Conservation (phyloP, 345 rosid species). For the Populus ilicifolia region DNA sequence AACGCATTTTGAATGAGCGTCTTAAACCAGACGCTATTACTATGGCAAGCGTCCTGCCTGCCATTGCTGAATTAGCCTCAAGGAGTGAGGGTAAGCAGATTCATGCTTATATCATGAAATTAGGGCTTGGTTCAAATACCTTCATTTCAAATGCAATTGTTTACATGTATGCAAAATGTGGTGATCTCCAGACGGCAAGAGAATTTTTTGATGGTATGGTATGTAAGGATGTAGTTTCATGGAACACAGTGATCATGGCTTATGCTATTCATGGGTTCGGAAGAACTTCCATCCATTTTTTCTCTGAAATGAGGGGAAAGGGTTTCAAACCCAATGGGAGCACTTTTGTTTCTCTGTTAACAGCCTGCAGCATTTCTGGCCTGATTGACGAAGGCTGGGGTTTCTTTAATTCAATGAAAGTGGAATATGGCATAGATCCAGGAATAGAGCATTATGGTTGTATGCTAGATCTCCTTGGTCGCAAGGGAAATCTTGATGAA, state of each 20-base stretch:
- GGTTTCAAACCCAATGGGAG: slow-evolving; percentile 55
- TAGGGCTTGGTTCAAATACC: slow-evolving; percentile 34
- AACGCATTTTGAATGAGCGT: slow-evolving; percentile 33
- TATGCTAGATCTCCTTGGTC: slow-evolving; percentile 76
- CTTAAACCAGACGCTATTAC: slow-evolving; percentile 55
- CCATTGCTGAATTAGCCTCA: slow-evolving; percentile 55
- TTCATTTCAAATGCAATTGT: slow-evolving; percentile 55
- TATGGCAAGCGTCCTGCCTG: slow-evolving; percentile 57
- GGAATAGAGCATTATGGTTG: slow-evolving; percentile 71
- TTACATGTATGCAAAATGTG: slow-evolving; percentile 69
- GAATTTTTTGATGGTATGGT: slow-evolving; percentile 40
- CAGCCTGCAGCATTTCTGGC: slow-evolving; percentile 71
- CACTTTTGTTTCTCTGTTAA: slow-evolving; percentile 63
- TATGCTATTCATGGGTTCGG: slow-evolving; percentile 69
- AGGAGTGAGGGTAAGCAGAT: slow-evolving; percentile 50
- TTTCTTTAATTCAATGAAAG: slow-evolving; percentile 54
- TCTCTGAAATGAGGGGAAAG: slow-evolving; percentile 43
- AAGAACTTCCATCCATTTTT: slow-evolving; percentile 39
- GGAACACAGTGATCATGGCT: slow-evolving; percentile 79
- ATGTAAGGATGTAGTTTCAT: slow-evolving; percentile 55
- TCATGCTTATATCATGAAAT: slow-evolving; percentile 47
- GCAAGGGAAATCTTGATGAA: slow-evolving; percentile 43
- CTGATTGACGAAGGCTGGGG: slow-evolving; percentile 68
- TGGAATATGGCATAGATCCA: slow-evolving; percentile 56
- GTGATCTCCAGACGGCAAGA: slow-evolving; percentile 59